These are phyloP conservation scores for Cladosporium sphaerospermum DNA, from an alignment of 2,329 filamentous ascomycete species.

Conservation along the genomic window DNA sequence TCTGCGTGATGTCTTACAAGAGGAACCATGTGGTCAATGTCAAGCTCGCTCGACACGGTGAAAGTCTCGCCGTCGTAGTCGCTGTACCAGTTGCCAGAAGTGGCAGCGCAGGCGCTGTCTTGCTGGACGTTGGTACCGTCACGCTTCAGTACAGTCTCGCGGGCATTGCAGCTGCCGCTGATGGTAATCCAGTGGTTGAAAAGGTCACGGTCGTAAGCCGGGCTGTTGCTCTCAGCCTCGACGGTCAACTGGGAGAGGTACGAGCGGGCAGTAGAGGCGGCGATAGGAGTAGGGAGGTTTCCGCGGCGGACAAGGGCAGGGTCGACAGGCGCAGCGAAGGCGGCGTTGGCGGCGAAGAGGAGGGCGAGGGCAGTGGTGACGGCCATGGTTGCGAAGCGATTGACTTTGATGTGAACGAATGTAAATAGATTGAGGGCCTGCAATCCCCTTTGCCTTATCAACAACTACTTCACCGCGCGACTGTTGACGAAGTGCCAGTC, in stretches of 20 bases:
- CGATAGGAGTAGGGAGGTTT: conserved; percentile 25
- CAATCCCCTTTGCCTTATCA: too few species aligned
- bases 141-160: conserved; percentile 65
- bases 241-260: conserved; percentile 24
- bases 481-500: too few species aligned
- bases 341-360: conserved; percentile 17
- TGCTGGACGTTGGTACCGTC: conserved; percentile 62
- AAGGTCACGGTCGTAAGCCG: conserved; percentile 56
- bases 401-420: neutral
- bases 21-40: conserved; percentile 81
- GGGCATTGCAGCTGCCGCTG: conserved; percentile 62
- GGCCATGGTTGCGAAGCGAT: conserved; percentile 15
- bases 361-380: conserved; percentile 17
- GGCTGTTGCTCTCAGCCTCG: conserved; percentile 23
- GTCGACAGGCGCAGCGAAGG: conserved; percentile 21
- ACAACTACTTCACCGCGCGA: too few species aligned
- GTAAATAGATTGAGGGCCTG: neutral
- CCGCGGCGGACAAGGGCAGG: conserved; percentile 18
- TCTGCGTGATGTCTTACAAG: conserved; percentile 37
- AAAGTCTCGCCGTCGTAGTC: conserved; percentile 70
- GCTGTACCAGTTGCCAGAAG: conserved; percentile 61
- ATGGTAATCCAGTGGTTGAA: conserved; percentile 69
- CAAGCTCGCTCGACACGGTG: conserved; percentile 62
- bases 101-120: conserved; percentile 55
- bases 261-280: conserved; percentile 23